phyloP scores from a whole-genome alignment of 257 asterid species.

The Anisodus tanguticus region DNA sequence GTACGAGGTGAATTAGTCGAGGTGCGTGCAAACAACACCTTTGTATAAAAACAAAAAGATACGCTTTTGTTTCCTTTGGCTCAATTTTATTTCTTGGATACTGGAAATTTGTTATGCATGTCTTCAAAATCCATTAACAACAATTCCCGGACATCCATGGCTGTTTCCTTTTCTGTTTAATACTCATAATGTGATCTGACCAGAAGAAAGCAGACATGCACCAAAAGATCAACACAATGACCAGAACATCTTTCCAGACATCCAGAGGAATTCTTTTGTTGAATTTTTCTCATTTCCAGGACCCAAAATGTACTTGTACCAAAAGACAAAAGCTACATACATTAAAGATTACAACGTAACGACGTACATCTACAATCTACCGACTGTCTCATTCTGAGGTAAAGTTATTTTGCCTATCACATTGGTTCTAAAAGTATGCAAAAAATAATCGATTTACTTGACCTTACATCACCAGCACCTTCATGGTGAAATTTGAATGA shows the following conservation, averaged over 20 bases:
- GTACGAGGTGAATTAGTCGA: neutral
- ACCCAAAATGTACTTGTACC: neutral
- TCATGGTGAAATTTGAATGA: neutral
- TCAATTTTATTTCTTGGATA: neutral
- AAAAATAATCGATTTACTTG: constrained; percentile 1
- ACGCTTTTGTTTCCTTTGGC: neutral
- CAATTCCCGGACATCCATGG: neutral
- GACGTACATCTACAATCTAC: neutral
- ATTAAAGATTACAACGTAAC: neutral
- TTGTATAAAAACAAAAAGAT: neutral
- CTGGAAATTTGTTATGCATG: neutral
- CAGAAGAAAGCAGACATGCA: constrained; percentile 22
- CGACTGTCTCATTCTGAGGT: neutral
- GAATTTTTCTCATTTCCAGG: constrained; percentile 18
- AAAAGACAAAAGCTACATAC: neutral
- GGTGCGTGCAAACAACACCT: neutral
- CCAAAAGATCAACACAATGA: neutral
- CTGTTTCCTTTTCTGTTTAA: neutral
- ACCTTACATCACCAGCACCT: constrained; percentile 8
- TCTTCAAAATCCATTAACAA: neutral
- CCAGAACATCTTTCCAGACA: neutral
- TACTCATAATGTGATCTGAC: neutral
- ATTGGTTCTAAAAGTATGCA: neutral
- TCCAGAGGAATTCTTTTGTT: neutral
- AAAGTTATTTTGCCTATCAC: neutral